Conservation (phyloP, 2,329 filamentous ascomycete species). For the Pseudogymnoascus sp. region DNA sequence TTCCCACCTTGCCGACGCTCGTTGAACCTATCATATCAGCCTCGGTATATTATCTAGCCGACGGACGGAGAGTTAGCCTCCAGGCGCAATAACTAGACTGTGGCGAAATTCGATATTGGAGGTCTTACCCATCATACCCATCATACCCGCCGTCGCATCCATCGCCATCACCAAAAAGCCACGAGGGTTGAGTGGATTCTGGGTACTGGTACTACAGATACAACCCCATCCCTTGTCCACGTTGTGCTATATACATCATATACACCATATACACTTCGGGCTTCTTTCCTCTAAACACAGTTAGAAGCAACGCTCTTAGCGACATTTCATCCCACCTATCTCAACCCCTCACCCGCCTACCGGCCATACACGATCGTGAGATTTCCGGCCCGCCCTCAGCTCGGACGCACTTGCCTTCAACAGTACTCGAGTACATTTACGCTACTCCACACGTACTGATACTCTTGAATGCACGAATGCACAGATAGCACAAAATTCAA, state of each 20-base stretch:
- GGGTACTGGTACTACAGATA: not conserved
- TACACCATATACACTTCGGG: not conserved
- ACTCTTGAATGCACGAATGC: not conserved
- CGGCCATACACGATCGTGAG: not conserved
- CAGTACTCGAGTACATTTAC: not conserved
- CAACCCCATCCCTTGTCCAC: not conserved
- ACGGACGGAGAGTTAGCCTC: not conserved
- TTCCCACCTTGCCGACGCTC: not conserved
- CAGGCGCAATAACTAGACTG: not conserved
- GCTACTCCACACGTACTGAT: not conserved
- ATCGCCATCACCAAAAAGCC: not conserved
- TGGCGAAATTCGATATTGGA: not conserved
- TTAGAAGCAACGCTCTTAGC: not conserved
- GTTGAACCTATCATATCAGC: not conserved
- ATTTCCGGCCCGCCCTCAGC: not conserved
- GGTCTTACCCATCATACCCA: not conserved
- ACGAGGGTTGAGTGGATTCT: not conserved
- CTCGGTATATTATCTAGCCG: not conserved
- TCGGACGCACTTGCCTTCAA: not conserved
- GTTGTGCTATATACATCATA: not conserved
- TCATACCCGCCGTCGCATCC: not conserved
- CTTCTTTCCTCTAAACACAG: not conserved
- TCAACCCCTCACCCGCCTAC: not conserved
- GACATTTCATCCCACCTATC: not conserved
- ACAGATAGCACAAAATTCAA: not conserved